Percentiles rank a stretch among this genome's conserved stretches.
phyloP scores from a whole-genome alignment of 2,329 filamentous ascomycete genomes.

The Aspergillus carbonarius region DNA sequence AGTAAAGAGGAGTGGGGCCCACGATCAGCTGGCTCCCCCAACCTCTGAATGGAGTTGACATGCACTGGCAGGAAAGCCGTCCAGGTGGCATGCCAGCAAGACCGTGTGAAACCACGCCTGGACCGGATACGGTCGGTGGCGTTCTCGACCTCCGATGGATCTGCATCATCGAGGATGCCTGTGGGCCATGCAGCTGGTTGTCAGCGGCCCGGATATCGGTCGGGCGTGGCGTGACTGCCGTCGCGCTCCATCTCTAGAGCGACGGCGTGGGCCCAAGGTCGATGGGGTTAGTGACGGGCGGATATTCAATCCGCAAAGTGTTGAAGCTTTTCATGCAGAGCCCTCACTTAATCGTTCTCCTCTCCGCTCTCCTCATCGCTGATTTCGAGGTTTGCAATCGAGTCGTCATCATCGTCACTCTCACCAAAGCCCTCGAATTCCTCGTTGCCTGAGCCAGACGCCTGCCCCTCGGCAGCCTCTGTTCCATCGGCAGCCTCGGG shows the following conservation, averaged over 20 bases:
- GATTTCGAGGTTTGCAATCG: slow-evolving; percentile 44
- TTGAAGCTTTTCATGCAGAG: neutral
- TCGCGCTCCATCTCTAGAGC: neutral
- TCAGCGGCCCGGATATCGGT: slow-evolving; percentile 4
- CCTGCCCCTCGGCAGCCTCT: slow-evolving; percentile 33
- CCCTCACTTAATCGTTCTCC: slow-evolving; percentile 39
- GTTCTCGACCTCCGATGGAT: slow-evolving; percentile 6
- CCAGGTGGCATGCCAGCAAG: slow-evolving; percentile 14
- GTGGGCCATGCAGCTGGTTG: slow-evolving; percentile 9
- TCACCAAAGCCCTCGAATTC: slow-evolving; percentile 40
- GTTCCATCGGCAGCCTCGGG: slow-evolving; percentile 36
- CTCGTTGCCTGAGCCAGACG: slow-evolving; percentile 29
- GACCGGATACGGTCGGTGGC: slow-evolving; percentile 5
- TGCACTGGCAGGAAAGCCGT: slow-evolving; percentile 1
- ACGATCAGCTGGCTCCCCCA: neutral
- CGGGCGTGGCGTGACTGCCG: slow-evolving; percentile 5
- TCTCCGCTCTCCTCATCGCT: slow-evolving; percentile 44
- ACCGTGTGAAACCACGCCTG: slow-evolving; percentile 15
- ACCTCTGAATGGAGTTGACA: slow-evolving; percentile 5
- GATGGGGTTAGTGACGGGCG: slow-evolving; percentile 1
- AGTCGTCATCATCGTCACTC: slow-evolving; percentile 45
- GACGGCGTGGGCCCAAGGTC: neutral
- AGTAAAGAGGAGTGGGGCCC: slow-evolving; percentile 4
- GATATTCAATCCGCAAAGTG: neutral
- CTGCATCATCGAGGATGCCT: neutral